Evolutionary conservation across 352 stramenopile genomes (phyloP).

Genomic region (Phytophthora hibernalis): DNA sequence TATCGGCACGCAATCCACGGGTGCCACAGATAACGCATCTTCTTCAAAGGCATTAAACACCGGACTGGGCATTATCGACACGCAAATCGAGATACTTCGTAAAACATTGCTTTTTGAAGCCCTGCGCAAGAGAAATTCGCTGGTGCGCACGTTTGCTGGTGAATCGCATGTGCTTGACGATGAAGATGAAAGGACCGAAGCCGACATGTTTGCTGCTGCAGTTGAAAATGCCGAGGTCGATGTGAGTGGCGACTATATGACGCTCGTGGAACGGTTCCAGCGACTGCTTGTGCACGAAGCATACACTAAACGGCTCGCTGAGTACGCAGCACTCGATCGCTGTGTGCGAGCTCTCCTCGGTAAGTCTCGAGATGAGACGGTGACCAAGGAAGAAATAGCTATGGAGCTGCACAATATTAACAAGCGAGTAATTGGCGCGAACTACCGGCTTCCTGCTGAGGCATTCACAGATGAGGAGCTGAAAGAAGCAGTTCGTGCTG

Average conservation of each 20-base stretch:
- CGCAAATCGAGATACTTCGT: constrained; percentile 67
- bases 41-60: constrained; percentile 41
- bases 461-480: constrained; percentile 78
- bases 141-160: constrained; percentile 67
- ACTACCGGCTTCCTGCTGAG: constrained; percentile 59
- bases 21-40: background rate
- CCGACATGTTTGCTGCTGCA: constrained; percentile 24
- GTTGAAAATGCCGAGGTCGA: constrained; percentile 68
- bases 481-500: constrained; percentile 39
- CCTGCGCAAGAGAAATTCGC: constrained; percentile 74
- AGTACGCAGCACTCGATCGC: constrained; percentile 70
- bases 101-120: constrained; percentile 72
- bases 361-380: constrained; percentile 47
- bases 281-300: constrained; percentile 72
- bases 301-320: constrained; percentile 62
- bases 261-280: constrained; percentile 72
- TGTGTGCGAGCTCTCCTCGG: constrained; percentile 65
- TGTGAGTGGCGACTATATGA: constrained; percentile 72
- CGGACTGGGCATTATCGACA: constrained; percentile 67
- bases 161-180: constrained; percentile 53
- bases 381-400: constrained; percentile 82
- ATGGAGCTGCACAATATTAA: constrained; percentile 49
- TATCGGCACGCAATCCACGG: constrained; percentile 57
- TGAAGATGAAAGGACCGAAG: constrained; percentile 39
- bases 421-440: constrained; percentile 16